These are phyloP conservation scores for Fusarium mangiferae DNA, from an alignment of 2,329 filamentous ascomycete species.

Conservation along the genomic window DNA sequence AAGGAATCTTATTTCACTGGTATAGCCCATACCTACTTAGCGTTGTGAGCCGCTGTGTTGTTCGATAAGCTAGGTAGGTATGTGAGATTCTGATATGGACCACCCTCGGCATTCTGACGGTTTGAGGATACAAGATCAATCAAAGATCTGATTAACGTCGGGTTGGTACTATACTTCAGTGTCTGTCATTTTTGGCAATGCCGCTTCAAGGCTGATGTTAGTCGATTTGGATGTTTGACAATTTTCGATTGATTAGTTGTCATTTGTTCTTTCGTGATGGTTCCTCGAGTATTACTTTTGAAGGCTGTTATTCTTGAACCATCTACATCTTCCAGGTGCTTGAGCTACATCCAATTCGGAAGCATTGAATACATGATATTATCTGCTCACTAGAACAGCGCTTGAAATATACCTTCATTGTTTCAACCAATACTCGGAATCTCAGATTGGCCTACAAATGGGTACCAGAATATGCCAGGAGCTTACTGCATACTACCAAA, in stretches of 20 bases:
- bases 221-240: background rate
- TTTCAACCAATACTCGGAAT: background rate
- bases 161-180: background rate
- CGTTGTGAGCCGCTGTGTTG: background rate
- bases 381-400: background rate
- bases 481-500: background rate
- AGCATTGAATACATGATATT: background rate
- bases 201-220: background rate
- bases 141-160: background rate
- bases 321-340: background rate
- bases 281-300: background rate
- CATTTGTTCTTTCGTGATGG: background rate
- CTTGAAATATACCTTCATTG: background rate
- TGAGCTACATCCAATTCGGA: no score
- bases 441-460: background rate
- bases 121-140: background rate
- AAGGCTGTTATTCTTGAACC: background rate
- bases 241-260: background rate
- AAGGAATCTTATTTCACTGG: conserved; percentile 10
- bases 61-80: background rate
- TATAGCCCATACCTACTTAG: background rate
- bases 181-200: background rate
- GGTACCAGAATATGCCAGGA: background rate
- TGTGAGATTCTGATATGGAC: background rate
- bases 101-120: background rate